Conservation (phyloP, 352 stramenopile species). For the Phytopythium sindhum region DNA sequence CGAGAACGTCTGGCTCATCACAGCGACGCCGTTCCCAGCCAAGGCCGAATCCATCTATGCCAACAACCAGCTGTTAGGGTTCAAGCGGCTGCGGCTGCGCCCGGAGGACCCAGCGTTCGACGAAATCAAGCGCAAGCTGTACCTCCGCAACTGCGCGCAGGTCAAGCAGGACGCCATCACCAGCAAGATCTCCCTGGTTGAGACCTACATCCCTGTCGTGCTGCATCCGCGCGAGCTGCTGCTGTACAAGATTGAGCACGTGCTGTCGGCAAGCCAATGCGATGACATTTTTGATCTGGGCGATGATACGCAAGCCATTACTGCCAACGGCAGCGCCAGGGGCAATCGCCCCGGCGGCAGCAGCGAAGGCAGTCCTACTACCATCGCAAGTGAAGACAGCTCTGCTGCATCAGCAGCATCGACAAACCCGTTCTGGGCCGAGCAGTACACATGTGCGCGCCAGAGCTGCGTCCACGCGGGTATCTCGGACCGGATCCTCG, state of each 20-base stretch:
- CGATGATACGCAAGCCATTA: conserved; percentile 31
- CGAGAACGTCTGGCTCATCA: conserved; percentile 85
- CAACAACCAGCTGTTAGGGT: conserved; percentile 87
- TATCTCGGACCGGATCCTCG: conserved; percentile 64
- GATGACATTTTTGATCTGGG: conserved; percentile 37
- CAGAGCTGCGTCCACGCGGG: conserved; percentile 69
- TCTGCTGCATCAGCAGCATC: not conserved
- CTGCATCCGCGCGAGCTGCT: conserved; percentile 70
- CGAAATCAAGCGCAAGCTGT: conserved; percentile 86
- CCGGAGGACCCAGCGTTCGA: conserved; percentile 78
- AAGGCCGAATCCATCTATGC: conserved; percentile 81
- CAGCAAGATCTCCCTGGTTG: conserved; percentile 64
- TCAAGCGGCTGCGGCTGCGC: conserved; percentile 66
- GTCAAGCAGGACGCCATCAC: conserved; percentile 81
- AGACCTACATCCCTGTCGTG: conserved; percentile 70
- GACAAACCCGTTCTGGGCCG: conserved; percentile 22
- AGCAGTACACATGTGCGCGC: conserved; percentile 48
- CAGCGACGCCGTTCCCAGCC: conserved; percentile 77
- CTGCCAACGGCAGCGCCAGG: conserved; percentile 18
- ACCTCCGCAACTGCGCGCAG: conserved; percentile 81
- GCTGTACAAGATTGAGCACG: conserved; percentile 66
- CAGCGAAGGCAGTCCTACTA: conserved; percentile 2
- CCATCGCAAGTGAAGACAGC: not conserved
- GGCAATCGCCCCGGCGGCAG: not conserved
- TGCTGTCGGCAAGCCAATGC: conserved; percentile 35